Evolutionary conservation across 176 grass and related monocot genomes (phyloP), one percentile per base, ranked within the genome.

Genomic region (Aegilops sharonensis): DNA sequence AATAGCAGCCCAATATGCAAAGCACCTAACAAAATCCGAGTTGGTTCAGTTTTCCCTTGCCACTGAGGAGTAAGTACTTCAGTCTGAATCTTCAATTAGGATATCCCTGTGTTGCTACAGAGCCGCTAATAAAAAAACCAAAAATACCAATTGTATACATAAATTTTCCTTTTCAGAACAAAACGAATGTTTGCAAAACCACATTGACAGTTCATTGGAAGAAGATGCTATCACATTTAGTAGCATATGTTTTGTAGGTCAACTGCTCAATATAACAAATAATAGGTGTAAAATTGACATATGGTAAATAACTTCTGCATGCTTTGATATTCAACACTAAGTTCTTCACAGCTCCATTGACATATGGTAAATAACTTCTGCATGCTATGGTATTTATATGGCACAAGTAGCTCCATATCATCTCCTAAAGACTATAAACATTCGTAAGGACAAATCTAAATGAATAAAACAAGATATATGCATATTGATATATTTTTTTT

Each of bases 1-100:
- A 87, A 98, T 98, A 95, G 87, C 85, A 67, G 76, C 87, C 4
- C 94, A 98, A 67, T 98, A 95, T 89, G 97, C 97, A 79, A 98
- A 98, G 68, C 96, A 98, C 43, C 83, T 95, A 52, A 91, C 43
- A 1, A 95, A 89, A 70, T 48, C 92, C 66, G 93, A 98, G 88
- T 88, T 98, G 79, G 18, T 80, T 78, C 81, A 88, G 5, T 86
- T 98, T 85, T 93, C 96, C 2, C 82, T 81, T 75, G 94, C 77
- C 62, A 98, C 97, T 61, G 79, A 98, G 82, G 92, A 90, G 96
- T 98, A 95, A 92, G 84, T 73, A 50, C 40, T 83, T 57, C n/a
- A 24, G 71, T 17, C 17, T 68, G 39, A 52, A 63, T 73, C 31
- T 77, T 64, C 15, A 32, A 75, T 75, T 9, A 30, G 11, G 23